Base-by-base conservation (phyloP, 257 asterid species). In the Anisodus acutangulus region DNA sequence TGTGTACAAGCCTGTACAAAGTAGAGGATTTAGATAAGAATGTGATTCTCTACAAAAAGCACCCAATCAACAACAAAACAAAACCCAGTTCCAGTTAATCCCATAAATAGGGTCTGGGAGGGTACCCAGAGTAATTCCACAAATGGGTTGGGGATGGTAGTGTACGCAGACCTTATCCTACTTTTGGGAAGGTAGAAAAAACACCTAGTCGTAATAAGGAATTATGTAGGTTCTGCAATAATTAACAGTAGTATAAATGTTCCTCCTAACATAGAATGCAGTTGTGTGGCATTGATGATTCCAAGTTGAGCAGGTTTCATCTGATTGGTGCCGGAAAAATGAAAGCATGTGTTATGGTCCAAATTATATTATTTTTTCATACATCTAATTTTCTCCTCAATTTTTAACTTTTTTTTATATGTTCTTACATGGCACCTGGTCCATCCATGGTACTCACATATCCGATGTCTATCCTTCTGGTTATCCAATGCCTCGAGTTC, bases 381-480 rank as follows among this genome's bases (percentile, higher is more conserved):
- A 26, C 81, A 53, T 76, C 26, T 22, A 13, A 12, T 51, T 64
- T 4, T 22, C 22, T 76, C 45, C 81, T 76, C 12, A 26, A 8
- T 53, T 76, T 26, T 76, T 59, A 76, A 76, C 53, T 60, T 80
- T 76, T 85, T 22, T 68, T 82, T 85, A 84, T 93, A 97, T 98
- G 98, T 86, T 87, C 93, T 13, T 97, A 91, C 90, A 87, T 91
- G 94, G 91, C 98, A 71, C 90, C 97, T 85, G 95, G 93, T 78
- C 95, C 95, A 69, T 91, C 97, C 64, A 91, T 87, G 99, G 97
- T 84, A 84, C 92, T 67, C 99, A 89, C 84, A 93, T 90, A 90
- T 92, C 97, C 16, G 92, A 95, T 60, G 86, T 93, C 86, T 97
- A 95, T 89, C 95, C 95, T 85, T 86, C 97, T 87, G 98, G 98